Conservation (phyloP, 2,329 filamentous ascomycete species). For the Cordyceps fumosorosea region DNA sequence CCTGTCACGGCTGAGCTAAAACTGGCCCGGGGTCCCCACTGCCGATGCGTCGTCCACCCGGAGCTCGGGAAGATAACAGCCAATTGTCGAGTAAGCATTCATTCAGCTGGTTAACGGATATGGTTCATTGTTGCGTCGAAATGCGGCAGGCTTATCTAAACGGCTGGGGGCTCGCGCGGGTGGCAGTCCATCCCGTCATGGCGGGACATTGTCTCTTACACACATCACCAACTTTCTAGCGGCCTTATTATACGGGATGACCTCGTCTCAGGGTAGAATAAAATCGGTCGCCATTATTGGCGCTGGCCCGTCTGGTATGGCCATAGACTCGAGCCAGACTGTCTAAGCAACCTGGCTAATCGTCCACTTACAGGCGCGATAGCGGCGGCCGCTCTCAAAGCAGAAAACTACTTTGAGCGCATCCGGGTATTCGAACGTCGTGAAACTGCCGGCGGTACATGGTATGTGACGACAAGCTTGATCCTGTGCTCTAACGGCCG, state of each 20-base stretch:
- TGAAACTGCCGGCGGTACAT: conserved; percentile 38
- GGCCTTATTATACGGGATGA: background rate
- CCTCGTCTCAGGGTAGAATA: conserved; percentile 19
- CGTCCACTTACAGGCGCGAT: conserved; percentile 32
- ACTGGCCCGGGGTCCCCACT: background rate
- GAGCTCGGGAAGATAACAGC: background rate
- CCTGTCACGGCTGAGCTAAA: background rate
- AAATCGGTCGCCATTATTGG: conserved; percentile 38
- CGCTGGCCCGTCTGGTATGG: conserved; percentile 35
- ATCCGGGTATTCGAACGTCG: conserved; percentile 38
- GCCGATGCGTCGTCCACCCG: background rate
- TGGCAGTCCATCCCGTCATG: background rate
- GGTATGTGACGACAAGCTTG: conserved; percentile 22
- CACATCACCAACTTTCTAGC: background rate
- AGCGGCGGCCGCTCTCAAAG: conserved; percentile 39
- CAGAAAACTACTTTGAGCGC: conserved; percentile 36
- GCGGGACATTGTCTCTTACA: background rate
- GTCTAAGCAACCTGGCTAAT: background rate
- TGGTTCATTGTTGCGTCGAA: background rate
- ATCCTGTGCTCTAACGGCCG: background rate
- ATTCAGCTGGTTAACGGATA: background rate
- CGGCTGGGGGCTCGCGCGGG: background rate
- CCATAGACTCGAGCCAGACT: background rate
- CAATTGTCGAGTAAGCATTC: background rate
- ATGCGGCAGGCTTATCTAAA: background rate